A percentile compares a stretch with the other conserved stretches of the same genome.
phyloP scores from a whole-genome alignment of 2,329 filamentous ascomycete species.

The Myotisia sp. region DNA sequence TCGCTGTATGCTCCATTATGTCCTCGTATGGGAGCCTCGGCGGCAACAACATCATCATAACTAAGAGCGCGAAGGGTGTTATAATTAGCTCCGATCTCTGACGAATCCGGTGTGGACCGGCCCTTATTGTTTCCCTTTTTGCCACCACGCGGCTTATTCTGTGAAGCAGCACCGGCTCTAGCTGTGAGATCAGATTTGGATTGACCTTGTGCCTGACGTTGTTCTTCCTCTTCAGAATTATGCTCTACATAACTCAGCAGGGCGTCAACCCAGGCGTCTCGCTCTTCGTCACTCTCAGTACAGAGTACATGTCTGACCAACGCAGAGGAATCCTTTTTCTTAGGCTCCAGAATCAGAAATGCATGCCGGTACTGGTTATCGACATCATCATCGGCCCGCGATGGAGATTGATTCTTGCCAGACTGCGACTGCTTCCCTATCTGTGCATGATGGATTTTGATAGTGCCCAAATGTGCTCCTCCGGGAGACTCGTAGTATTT shows the following conservation, averaged over 20 bases:
- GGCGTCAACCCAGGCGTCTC: constrained; percentile 86
- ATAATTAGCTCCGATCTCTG: constrained; percentile 19
- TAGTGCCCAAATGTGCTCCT: constrained; percentile 79
- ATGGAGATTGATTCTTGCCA: constrained; percentile 46
- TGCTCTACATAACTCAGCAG: constrained; percentile 80
- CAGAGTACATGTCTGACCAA: constrained; percentile 88
- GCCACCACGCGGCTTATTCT: constrained; percentile 9
- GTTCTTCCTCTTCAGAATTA: constrained; percentile 38
- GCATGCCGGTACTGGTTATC: constrained; percentile 96
- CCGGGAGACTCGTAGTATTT: constrained; percentile 88
- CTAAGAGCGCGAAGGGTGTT: constrained; percentile 35
- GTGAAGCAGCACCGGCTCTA: constrained; percentile 16
- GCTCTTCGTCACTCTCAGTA: constrained; percentile 83
- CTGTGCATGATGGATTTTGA: constrained; percentile 79
- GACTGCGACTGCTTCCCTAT: constrained; percentile 71
- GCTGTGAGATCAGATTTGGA: constrained; percentile 6
- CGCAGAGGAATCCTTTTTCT: constrained; percentile 82
- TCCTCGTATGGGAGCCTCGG: constrained; percentile 42
- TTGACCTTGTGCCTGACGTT: constrained; percentile 13
- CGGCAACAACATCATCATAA: constrained; percentile 44
- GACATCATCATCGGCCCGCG: constrained; percentile 50
- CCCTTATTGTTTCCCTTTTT: constrained; percentile 22
- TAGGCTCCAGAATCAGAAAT: constrained; percentile 86
- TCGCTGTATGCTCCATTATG: constrained; percentile 23
- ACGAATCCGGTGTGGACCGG: constrained; percentile 20